Percentiles rank a stretch among this genome's conserved stretches.
Evolutionary conservation across 2,329 filamentous ascomycete species (phyloP).

Genomic region (Mariannaea sp.): DNA sequence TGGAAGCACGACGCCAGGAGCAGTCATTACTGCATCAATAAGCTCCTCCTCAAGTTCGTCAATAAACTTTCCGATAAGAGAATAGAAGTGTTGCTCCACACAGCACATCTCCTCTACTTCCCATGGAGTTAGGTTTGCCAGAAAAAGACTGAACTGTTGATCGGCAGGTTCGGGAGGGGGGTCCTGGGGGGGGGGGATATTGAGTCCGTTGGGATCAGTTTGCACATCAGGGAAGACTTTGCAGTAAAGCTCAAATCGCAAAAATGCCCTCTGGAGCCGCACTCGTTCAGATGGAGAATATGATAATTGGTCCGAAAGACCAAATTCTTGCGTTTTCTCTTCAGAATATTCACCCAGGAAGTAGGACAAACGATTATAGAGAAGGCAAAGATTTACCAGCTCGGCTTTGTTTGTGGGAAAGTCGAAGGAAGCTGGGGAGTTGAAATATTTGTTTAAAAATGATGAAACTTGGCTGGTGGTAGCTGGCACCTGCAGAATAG

Average conservation of each 20-base stretch:
- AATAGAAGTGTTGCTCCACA: no score
- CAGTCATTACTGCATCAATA: no score
- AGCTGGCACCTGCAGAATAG: background rate
- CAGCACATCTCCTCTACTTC: no score
- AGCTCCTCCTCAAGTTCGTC: no score
- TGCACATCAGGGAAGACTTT: background rate
- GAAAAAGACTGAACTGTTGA: background rate
- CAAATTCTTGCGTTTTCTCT: background rate
- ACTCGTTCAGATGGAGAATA: background rate
- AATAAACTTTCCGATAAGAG: no score
- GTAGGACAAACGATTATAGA: background rate
- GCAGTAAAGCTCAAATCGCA: conserved; percentile 2
- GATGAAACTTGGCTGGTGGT: background rate
- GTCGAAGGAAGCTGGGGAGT: background rate
- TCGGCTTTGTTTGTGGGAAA: background rate
- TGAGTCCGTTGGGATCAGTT: background rate
- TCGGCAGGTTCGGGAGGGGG: background rate
- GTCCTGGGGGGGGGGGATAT: background rate
- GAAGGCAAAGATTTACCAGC: background rate
- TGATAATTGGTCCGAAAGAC: background rate
- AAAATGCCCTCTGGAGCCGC: conserved; percentile 1
- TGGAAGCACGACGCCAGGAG: background rate
- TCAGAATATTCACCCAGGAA: background rate
- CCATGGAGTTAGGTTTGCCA: no score
- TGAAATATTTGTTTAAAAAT: background rate